phyloP scores from a whole-genome alignment of 2,329 filamentous ascomycete species.

The Exserohilum turcica region DNA sequence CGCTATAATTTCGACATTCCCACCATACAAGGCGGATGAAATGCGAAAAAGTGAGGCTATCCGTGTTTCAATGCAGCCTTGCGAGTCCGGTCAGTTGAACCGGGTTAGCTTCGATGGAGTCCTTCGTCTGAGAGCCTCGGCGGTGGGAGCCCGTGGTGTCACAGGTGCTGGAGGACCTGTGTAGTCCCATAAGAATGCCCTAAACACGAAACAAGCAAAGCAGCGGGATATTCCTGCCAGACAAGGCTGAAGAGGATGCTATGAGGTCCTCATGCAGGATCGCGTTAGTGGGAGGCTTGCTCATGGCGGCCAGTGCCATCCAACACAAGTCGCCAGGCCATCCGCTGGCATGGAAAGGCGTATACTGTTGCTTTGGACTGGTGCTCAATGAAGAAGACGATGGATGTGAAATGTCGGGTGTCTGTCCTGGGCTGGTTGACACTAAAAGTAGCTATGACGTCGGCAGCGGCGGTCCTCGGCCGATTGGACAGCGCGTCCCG shows the following conservation, averaged over 20 bases:
- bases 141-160: constrained; percentile 1
- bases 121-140: not conserved
- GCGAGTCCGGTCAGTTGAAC: constrained; percentile 10
- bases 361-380: not conserved
- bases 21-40: not conserved
- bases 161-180: not conserved
- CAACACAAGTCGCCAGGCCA: not conserved
- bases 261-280: not conserved
- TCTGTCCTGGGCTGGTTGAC: not conserved
- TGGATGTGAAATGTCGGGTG: constrained; percentile 2
- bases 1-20: not conserved
- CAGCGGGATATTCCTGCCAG: not conserved
- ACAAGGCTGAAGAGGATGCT: constrained; percentile 2
- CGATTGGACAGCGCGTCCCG: constrained; percentile 6
- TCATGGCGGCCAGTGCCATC: not conserved
- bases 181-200: not conserved
- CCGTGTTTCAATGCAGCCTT: not conserved
- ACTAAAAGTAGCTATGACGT: constrained; percentile 11
- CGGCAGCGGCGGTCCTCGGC: not conserved
- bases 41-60: not conserved
- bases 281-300: not conserved
- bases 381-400: not conserved
- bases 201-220: not conserved
- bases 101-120: constrained; percentile 2
- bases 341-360: no score